phyloP scores from a whole-genome alignment of 2,329 filamentous ascomycete species.

The Penicillium sp. region DNA sequence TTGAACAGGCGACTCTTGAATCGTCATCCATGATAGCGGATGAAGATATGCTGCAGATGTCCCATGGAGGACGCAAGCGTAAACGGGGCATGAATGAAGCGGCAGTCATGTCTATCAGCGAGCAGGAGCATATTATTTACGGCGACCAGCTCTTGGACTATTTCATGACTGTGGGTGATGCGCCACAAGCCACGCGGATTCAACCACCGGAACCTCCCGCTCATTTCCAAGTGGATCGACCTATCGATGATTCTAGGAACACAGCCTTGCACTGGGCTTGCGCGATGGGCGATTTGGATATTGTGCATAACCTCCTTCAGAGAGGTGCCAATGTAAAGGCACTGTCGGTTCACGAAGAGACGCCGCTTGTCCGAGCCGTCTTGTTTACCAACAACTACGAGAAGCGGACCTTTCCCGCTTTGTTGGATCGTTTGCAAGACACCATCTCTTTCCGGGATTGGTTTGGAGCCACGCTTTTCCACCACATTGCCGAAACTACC shows the following conservation, averaged over 20 bases:
- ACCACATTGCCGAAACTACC: conserved; percentile 88
- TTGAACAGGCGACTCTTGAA: conserved; percentile 77
- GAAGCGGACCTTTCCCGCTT: conserved; percentile 81
- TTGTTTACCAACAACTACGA: conserved; percentile 97
- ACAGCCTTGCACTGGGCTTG: conserved; percentile 96
- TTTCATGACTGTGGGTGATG: conserved; percentile 82
- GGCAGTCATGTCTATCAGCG: conserved; percentile 56
- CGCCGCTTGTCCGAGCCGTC: conserved; percentile 89
- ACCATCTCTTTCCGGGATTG: conserved; percentile 79
- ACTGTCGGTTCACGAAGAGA: conserved; percentile 72
- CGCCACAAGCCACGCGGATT: conserved; percentile 59
- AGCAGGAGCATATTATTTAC: conserved; percentile 86
- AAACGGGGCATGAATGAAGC: conserved; percentile 70
- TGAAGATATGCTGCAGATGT: conserved; percentile 71
- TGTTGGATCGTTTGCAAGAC: conserved; percentile 78
- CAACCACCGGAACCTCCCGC: conserved; percentile 73
- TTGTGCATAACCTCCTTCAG: conserved; percentile 81
- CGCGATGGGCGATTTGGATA: conserved; percentile 92
- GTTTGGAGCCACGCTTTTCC: conserved; percentile 83
- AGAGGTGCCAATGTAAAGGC: conserved; percentile 73
- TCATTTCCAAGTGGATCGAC: conserved; percentile 83
- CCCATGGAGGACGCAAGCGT: conserved; percentile 66
- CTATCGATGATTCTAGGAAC: conserved; percentile 91
- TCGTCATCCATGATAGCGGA: conserved; percentile 84
- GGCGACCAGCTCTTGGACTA: conserved; percentile 93